A percentile compares a stretch with the other conserved stretches of the same genome.
Conservation (phyloP, 306 rosid genomes). For the Glycine soja region DNA sequence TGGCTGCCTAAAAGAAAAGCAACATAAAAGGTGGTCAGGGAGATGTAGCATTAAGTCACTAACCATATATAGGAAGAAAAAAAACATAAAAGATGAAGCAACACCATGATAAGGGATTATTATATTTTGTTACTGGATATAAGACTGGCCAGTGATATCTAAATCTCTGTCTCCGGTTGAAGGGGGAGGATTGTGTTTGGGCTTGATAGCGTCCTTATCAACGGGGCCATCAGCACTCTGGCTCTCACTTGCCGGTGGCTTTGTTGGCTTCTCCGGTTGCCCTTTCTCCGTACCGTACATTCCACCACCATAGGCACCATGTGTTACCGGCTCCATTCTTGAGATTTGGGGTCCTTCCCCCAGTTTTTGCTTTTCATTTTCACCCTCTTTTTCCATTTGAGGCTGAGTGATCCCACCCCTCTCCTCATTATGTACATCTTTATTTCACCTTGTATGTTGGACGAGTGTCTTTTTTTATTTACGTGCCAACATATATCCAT, state of each 20-base stretch:
- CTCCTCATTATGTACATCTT: neutral
- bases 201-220: conserved; percentile 49
- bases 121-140: conserved; percentile 56
- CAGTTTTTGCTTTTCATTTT: conserved; percentile 33
- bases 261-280: conserved; percentile 40
- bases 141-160: conserved; percentile 78
- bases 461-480: conserved; percentile 22
- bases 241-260: conserved; percentile 64
- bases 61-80: neutral
- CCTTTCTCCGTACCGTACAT: conserved; percentile 63
- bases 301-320: conserved; percentile 80
- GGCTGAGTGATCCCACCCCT: neutral
- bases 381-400: conserved; percentile 39
- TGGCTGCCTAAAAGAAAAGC: too few species aligned
- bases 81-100: neutral
- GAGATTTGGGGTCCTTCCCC: conserved; percentile 63
- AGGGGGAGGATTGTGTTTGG: conserved; percentile 58
- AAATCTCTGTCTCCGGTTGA: conserved; percentile 70
- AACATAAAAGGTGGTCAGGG: too few species aligned
- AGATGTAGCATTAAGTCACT: too few species aligned
- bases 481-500: conserved; percentile 23
- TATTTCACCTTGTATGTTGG: neutral
- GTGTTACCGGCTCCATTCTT: conserved; percentile 65
- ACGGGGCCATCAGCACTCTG: conserved; percentile 75
- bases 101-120: too few species aligned